Percentiles rank a stretch among this genome's conserved stretches.
phyloP scores from a whole-genome alignment of 495 filamentous ascomycete species.

The Penicillium crystallinum region DNA sequence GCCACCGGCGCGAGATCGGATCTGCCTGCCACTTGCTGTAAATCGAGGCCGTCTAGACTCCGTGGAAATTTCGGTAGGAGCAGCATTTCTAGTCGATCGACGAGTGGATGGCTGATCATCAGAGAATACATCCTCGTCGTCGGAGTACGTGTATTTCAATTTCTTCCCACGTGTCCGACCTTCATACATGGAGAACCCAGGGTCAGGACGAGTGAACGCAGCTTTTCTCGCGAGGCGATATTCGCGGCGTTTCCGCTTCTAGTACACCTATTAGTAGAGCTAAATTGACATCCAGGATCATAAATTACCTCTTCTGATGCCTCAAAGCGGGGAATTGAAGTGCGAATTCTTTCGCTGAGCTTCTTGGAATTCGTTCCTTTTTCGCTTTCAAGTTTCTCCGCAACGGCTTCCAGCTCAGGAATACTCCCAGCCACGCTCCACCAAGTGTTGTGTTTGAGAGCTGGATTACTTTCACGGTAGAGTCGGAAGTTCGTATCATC shows the following conservation, averaged over 20 bases:
- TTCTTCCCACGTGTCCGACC: conserved; percentile 93
- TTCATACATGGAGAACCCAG: conserved; percentile 89
- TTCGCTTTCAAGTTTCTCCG: conserved; percentile 70
- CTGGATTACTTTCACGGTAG: conserved; percentile 90
- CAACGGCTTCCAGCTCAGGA: conserved; percentile 72
- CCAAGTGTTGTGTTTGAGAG: conserved; percentile 73
- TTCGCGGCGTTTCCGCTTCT: conserved; percentile 91
- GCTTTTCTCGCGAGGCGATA: conserved; percentile 83
- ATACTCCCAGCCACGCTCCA: conserved; percentile 88
- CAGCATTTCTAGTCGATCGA: conserved; percentile 66
- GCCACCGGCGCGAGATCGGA: conserved; percentile 68
- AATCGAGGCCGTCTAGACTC: conserved; percentile 69
- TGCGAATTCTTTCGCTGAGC: conserved; percentile 70
- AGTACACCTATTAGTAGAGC: conserved; percentile 25
- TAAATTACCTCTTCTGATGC: conserved; percentile 76
- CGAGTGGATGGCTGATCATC: conserved; percentile 61
- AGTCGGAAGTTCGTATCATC: conserved; percentile 92
- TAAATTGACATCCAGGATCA: not conserved
- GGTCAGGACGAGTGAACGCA: conserved; percentile 80
- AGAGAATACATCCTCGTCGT: conserved; percentile 76
- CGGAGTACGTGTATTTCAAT: conserved; percentile 91
- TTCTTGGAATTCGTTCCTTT: conserved; percentile 71
- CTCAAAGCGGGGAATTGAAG: conserved; percentile 88
- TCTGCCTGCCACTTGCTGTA: conserved; percentile 86
- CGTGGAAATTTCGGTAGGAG: conserved; percentile 63